Base-by-base conservation (phyloP, 148 eudicot genomes). In the Cornus florida region DNA sequence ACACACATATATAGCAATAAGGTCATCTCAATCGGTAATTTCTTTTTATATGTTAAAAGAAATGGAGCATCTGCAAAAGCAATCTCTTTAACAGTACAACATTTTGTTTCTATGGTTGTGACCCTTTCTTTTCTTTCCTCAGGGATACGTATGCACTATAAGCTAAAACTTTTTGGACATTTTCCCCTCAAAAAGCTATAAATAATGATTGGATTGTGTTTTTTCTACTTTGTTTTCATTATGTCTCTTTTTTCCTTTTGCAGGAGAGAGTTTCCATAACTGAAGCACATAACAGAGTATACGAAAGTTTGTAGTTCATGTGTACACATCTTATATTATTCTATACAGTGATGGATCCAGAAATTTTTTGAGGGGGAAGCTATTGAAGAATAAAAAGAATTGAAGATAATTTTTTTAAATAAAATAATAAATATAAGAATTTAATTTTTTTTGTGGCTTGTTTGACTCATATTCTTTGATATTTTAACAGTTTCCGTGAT, bases 251-350 rank as follows among this genome's bases (percentile, higher is more conserved):
- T 38, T 39, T 75, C 10, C 20, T 75, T 66, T 75, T 75, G 88
- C 92, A 94, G 98, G 98, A 94, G 87, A 88, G 78, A 86, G 84
- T 69, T 62, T 69, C 91, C 35, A 70, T 87, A 76, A 85, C 82
- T 59, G 93, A 91, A 80, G 83, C 74, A 67, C 87, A 74, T 69
- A 86, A 86, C 79, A 87, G 95, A 28, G 28, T 28, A 28, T 28
- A 28, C 28, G 28, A 28, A 28, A 67, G 41, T 46, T 16, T 32
- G 50, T 32, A 23, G 50, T 77, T 77, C 7, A 0, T 68, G 79
- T 53, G 70, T 28, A 69, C 32, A 53, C 13, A 66, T 43, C 48
- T 43, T 66, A 10, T 28, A 39, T 65, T 16, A 46, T 23, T 7
- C 19, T 22, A 41, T 66, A 39, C 28, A 28, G 28, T 28, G 28